These are phyloP conservation scores for Penicillium sp. DNA, from an alignment of 2,329 filamentous ascomycete species.

Conservation along the genomic window DNA sequence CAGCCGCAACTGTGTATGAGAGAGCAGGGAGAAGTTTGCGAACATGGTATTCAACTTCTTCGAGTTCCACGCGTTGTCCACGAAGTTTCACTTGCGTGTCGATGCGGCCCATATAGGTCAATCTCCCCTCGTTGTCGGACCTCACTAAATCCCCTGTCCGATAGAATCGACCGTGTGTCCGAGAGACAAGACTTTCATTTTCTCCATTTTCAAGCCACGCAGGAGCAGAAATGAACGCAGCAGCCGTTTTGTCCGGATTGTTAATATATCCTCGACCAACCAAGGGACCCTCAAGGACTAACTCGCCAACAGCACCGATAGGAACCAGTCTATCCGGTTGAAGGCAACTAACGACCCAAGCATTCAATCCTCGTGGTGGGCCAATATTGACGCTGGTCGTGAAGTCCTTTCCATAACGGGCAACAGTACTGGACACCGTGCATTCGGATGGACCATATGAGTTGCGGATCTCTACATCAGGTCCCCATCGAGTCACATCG, in stretches of 20 bases:
- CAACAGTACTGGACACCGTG: conserved; percentile 25
- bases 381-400: neutral
- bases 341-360: conserved; percentile 19
- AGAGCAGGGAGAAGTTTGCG: neutral
- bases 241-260: conserved; percentile 33
- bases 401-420: too few species aligned
- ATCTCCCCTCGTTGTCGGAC: conserved; percentile 66
- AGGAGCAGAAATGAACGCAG: conserved; percentile 34
- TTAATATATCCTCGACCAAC: conserved; percentile 41
- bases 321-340: conserved; percentile 41
- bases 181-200: too few species aligned
- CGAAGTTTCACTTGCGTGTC: conserved; percentile 84
- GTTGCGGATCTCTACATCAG: conserved; percentile 32
- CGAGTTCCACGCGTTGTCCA: conserved; percentile 80
- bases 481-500: neutral
- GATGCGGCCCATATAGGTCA: conserved; percentile 84
- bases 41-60: conserved; percentile 66
- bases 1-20: neutral
- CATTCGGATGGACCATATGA: conserved; percentile 45
- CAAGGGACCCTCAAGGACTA: conserved; percentile 48
- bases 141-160: conserved; percentile 55
- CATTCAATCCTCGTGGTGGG: neutral
- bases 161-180: conserved; percentile 39
- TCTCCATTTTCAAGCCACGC: conserved; percentile 50
- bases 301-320: conserved; percentile 52